Evolutionary conservation across 805 yeast genomes (phyloP).

Genomic region (Schwanniomyces pseudopolymorphus): DNA sequence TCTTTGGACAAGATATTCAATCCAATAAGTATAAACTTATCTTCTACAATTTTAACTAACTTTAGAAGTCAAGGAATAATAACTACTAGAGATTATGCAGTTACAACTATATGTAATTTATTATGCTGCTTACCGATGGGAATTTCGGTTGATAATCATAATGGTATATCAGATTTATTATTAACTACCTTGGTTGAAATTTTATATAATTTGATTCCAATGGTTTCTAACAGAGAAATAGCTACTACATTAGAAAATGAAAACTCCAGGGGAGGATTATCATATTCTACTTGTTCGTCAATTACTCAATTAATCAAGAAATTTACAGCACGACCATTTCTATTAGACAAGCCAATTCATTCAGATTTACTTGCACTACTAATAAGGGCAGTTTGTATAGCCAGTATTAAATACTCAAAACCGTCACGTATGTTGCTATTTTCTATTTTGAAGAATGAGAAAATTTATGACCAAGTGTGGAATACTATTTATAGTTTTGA

Average conservation of each 20-base stretch:
- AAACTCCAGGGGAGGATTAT: conserved; percentile 43
- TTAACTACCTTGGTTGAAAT: conserved; percentile 56
- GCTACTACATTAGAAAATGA: conserved; percentile 23
- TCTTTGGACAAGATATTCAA: conserved; percentile 41
- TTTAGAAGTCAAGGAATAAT: conserved; percentile 29
- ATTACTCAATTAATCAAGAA: conserved; percentile 44
- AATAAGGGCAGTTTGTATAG: conserved; percentile 54
- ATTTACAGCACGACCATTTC: conserved; percentile 34
- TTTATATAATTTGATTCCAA: conserved; percentile 58
- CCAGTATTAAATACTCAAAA: conserved; percentile 48
- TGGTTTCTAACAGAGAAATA: conserved; percentile 27
- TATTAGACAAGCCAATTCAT: conserved; percentile 42
- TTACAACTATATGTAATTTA: conserved; percentile 51
- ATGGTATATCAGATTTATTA: conserved; percentile 28
- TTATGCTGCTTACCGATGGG: conserved; percentile 16
- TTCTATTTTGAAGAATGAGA: conserved; percentile 44
- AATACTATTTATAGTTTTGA: conserved; percentile 29
- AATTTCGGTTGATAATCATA: conserved; percentile 15
- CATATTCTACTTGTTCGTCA: conserved; percentile 49
- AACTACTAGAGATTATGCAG: conserved; percentile 64
- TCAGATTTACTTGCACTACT: conserved; percentile 59
- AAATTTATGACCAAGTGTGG: conserved; percentile 35
- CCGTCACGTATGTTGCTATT: conserved; percentile 57
- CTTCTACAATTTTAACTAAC: conserved; percentile 16
- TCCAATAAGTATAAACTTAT: conserved; percentile 56